phyloP scores from a whole-genome alignment of 768 basidiomycete species.

The Termitomyces sp. region DNA sequence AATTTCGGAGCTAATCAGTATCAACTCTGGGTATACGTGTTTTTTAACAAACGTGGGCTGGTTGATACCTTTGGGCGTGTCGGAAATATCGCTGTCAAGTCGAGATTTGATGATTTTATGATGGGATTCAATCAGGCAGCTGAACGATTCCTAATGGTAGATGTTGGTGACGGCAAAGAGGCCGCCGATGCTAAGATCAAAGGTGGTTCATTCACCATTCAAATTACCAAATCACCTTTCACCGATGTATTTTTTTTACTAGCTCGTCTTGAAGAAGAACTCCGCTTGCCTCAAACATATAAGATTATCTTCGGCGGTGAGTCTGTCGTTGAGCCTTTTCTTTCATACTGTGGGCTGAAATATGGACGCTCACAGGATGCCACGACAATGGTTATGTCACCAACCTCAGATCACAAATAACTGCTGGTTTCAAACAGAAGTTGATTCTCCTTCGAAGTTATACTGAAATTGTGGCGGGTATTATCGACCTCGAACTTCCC shows the following conservation, averaged over 20 bases:
- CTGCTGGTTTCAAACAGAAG: slow-evolving; percentile 59
- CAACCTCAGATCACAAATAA: slow-evolving; percentile 56
- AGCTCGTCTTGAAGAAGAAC: slow-evolving; percentile 57
- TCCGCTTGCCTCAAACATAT: slow-evolving; percentile 55
- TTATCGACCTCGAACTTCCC: slow-evolving; percentile 52
- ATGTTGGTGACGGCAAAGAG: slow-evolving; percentile 69
- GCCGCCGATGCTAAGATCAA: slow-evolving; percentile 73
- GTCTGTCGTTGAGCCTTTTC: background rate
- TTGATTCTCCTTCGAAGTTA: slow-evolving; percentile 62
- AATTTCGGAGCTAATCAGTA: slow-evolving; percentile 32
- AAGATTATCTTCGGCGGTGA: slow-evolving; percentile 66
- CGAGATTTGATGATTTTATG: slow-evolving; percentile 57
- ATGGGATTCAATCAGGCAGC: slow-evolving; percentile 67
- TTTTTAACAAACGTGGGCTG: slow-evolving; percentile 59
- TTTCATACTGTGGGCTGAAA: background rate
- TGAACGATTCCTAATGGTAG: slow-evolving; percentile 61
- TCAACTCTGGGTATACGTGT: slow-evolving; percentile 59
- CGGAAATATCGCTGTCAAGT: slow-evolving; percentile 28
- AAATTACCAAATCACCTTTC: background rate
- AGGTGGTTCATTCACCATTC: slow-evolving; percentile 30
- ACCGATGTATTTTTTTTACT: background rate
- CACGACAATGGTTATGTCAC: slow-evolving; percentile 72
- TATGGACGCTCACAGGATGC: slow-evolving; percentile 35
- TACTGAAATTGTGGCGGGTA: slow-evolving; percentile 52
- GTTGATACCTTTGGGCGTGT: slow-evolving; percentile 42